A percentile compares a stretch with the other conserved stretches of the same genome.
These are phyloP conservation scores for Debaryomyces subglobosus DNA, from an alignment of 1,139 yeast genomes.

Conservation along the genomic window DNA sequence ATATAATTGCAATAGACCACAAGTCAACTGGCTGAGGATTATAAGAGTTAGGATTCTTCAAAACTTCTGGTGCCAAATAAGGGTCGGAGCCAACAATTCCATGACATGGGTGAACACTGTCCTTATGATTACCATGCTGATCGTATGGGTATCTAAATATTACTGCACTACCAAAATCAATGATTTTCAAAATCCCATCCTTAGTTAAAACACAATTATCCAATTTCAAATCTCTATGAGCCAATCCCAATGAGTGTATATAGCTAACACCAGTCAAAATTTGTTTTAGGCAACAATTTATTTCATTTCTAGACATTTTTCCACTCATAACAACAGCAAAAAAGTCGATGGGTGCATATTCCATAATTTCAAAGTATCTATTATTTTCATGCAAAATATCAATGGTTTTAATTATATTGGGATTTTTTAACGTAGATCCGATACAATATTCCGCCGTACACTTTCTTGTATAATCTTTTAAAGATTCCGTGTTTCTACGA, in stretches of 20 bases:
- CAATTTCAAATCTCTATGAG: conserved; percentile 92
- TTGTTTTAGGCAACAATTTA: conserved; percentile 89
- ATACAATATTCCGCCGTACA: conserved; percentile 97
- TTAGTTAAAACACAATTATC: conserved; percentile 92
- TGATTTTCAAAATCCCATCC: conserved; percentile 85
- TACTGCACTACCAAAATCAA: conserved; percentile 96
- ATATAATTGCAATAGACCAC: conserved; percentile 93
- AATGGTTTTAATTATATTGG: conserved; percentile 89
- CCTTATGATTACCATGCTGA: conserved; percentile 45
- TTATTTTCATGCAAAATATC: conserved; percentile 89
- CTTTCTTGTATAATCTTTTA: conserved; percentile 89
- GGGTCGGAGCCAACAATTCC: conserved; percentile 99
- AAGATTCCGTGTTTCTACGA: conserved; percentile 77
- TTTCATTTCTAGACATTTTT: conserved; percentile 80
- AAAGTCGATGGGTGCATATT: conserved; percentile 93
- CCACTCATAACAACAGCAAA: conserved; percentile 98
- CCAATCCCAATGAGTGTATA: conserved; percentile 85
- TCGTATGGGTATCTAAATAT: conserved; percentile 93
- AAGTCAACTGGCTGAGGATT: conserved; percentile 94
- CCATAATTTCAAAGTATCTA: conserved; percentile 94
- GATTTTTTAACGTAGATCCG: conserved; percentile 88
- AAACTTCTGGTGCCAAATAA: conserved; percentile 94
- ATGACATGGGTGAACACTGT: conserved; percentile 74
- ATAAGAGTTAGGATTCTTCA: conserved; percentile 65
- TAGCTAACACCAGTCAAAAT: conserved; percentile 81